Evolutionary conservation across 768 basidiomycete species (phyloP).

Genomic region (Lactarius sanguifluus): DNA sequence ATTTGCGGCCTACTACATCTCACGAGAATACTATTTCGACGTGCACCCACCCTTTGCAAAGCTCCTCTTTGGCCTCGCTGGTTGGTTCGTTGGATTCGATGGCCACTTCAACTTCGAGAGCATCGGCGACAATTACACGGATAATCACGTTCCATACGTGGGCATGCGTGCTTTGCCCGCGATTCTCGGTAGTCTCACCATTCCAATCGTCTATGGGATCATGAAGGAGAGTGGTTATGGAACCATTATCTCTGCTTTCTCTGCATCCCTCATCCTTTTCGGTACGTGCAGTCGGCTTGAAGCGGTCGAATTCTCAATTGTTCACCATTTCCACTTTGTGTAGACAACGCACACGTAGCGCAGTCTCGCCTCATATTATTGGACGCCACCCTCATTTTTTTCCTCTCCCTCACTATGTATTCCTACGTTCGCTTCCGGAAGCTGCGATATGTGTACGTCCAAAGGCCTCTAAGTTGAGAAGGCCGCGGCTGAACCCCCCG

Average conservation of each 20-base stretch:
- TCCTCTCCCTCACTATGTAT: slow-evolving; percentile 92
- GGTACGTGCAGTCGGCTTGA: slow-evolving; percentile 54
- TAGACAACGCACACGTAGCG: slow-evolving; percentile 94
- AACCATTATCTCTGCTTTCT: slow-evolving; percentile 86
- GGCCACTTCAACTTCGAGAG: slow-evolving; percentile 92
- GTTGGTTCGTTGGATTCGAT: slow-evolving; percentile 96
- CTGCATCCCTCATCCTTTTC: slow-evolving; percentile 80
- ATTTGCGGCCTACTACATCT: slow-evolving; percentile 93
- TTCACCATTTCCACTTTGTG: neutral
- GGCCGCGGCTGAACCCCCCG: slow-evolving; percentile 18
- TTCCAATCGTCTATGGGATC: slow-evolving; percentile 90
- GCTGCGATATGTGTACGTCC: slow-evolving; percentile 78
- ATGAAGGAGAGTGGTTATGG: slow-evolving; percentile 99
- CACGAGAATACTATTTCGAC: slow-evolving; percentile 96
- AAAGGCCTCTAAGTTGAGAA: slow-evolving; percentile 3
- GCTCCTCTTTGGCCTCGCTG: slow-evolving; percentile 88
- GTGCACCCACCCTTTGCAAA: slow-evolving; percentile 98
- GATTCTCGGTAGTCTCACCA: slow-evolving; percentile 83
- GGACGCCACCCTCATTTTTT: slow-evolving; percentile 92
- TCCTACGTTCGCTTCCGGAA: slow-evolving; percentile 94
- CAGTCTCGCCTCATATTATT: slow-evolving; percentile 97
- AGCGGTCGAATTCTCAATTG: neutral
- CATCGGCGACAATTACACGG: slow-evolving; percentile 91
- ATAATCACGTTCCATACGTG: slow-evolving; percentile 86
- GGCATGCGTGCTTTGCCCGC: slow-evolving; percentile 94